phyloP scores from a whole-genome alignment of 768 basidiomycete species.

The Boletus vinaceobasis region DNA sequence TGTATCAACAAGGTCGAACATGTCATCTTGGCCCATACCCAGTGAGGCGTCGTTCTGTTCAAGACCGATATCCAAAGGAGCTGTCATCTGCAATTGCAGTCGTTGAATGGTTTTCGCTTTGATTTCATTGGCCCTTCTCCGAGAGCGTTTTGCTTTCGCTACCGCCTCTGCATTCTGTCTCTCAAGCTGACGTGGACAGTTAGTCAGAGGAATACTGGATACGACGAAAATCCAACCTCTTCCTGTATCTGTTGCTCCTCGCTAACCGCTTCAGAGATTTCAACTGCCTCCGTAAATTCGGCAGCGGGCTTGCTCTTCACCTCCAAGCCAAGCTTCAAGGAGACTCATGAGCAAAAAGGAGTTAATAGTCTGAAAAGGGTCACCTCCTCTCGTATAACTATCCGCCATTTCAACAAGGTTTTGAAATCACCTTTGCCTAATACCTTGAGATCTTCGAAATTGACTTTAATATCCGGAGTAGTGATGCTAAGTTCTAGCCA shows the following conservation, averaged over 20 bases:
- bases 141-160: constrained; percentile 72
- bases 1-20: constrained; percentile 78
- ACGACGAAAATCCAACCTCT: constrained; percentile 52
- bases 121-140: constrained; percentile 83
- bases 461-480: constrained; percentile 74
- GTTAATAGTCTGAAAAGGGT: neutral
- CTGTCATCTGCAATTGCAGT: constrained; percentile 96
- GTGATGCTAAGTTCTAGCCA: constrained; percentile 75
- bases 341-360: constrained; percentile 3
- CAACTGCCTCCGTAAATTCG: constrained; percentile 70
- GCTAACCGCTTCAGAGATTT: constrained; percentile 66
- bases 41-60: constrained; percentile 77
- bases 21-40: constrained; percentile 73
- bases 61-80: constrained; percentile 93
- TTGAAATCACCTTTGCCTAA: constrained; percentile 99
- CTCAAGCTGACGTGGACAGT: constrained; percentile 56
- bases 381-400: constrained; percentile 85
- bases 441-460: constrained; percentile 91
- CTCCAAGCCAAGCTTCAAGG: constrained; percentile 73
- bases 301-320: constrained; percentile 69
- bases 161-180: constrained; percentile 75
- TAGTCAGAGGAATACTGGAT: neutral
- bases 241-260: constrained; percentile 88
- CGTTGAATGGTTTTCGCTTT: constrained; percentile 85
- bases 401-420: constrained; percentile 84